Evolutionary conservation across 2,329 filamentous ascomycete species (phyloP), one percentile per base, ranked within the genome.

Genomic region (Colletotrichum gigasporum): DNA sequence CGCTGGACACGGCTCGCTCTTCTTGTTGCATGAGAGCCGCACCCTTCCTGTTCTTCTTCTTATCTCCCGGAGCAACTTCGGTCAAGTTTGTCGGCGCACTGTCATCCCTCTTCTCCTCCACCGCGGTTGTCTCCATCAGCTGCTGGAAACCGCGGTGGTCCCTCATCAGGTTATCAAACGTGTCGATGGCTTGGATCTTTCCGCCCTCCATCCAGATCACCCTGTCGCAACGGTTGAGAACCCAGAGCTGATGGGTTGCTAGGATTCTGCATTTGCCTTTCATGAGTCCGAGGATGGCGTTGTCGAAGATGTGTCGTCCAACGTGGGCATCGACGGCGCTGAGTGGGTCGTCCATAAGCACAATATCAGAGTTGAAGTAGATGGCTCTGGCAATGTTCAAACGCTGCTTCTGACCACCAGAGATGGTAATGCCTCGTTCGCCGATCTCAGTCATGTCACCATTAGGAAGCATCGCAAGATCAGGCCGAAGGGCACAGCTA

Each of bases 121-220:
- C 83, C 0, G 92, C 92, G 1, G 91, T 95, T 72, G 93, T 89
- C 78, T 93, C 91, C 91, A 98, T 94, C 51, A 98, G 82, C 28
- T 90, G 85, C 72, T 89, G 89, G 80, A 98, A 98, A 4, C 87
- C 88, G n/a, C 83, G 80, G 70, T 96, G 91, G 67, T 90, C 84
- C 7, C 83, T 82, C 90, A 97, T 97, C 16, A 98, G 84, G 63
- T 96, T 94, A 32, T 92, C 88, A 71, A 95, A 98, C 0, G 94
- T 97, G 69, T 96, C 94, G 37, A 97, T 83, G 4, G 94, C 93
- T 75, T 92, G 88, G 57, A 98, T 91, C 56, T 85, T 88, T 44
- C 96, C 96, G 14, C 90, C 88, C 59, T 97, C 92, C 87, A 99
- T 94, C 88, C 94, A 94, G 50, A 98, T 89, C 68, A 98, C 95